phyloP scores from a whole-genome alignment of 768 basidiomycete species.

The Russula earlei region DNA sequence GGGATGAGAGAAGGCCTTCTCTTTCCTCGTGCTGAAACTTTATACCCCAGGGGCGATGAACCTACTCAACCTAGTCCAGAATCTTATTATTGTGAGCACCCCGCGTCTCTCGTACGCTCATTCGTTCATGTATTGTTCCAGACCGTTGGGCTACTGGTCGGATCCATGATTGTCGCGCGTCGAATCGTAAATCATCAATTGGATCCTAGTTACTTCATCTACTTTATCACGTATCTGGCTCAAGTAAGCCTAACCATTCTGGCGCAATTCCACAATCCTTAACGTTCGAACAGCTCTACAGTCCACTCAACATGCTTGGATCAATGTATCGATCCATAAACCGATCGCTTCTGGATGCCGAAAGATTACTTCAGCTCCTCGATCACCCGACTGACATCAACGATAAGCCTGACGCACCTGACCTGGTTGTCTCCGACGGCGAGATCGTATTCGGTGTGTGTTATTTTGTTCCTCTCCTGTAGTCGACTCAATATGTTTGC shows the following conservation, averaged over 20 bases:
- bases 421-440: conserved; percentile 62
- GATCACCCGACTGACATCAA: conserved; percentile 78
- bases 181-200: conserved; percentile 49
- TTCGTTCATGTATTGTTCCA: conserved; percentile 23
- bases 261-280: background rate
- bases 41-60: conserved; percentile 50
- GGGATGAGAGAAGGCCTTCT: background rate
- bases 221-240: conserved; percentile 74
- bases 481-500: conserved; percentile 4
- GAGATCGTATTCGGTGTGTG: conserved; percentile 80
- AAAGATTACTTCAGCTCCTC: conserved; percentile 72
- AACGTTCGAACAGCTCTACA: conserved; percentile 42
- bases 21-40: background rate
- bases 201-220: conserved; percentile 54
- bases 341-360: conserved; percentile 71
- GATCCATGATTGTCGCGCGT: conserved; percentile 67
- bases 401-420: conserved; percentile 66
- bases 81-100: conserved; percentile 61
- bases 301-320: conserved; percentile 68
- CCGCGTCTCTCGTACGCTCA: too few relatives aligned
- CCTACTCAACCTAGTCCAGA: conserved; percentile 68
- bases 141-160: conserved; percentile 73
- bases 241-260: conserved; percentile 42
- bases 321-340: conserved; percentile 71
- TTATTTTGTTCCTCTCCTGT: background rate